Base-by-base conservation (phyloP, 1,139 yeast genomes). In the Candida glucosophila region DNA sequence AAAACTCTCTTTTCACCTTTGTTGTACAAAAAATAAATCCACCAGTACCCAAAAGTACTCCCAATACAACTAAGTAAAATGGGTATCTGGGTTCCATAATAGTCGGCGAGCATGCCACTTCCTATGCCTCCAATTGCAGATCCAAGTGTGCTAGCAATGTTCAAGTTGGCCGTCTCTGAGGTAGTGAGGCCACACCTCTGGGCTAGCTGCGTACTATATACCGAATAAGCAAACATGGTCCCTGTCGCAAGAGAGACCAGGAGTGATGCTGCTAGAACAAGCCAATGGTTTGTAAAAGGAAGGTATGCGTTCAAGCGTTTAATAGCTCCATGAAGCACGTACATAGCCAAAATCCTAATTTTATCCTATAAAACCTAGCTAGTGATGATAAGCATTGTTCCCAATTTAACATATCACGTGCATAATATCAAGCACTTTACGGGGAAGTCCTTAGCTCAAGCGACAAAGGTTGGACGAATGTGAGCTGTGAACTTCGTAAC, bases 211-310 rank as follows among this genome's bases (percentile, higher is more conserved):
- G 88, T 88, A 3, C 83, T 73, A 44, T 74, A 80, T 9, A 73
- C 72, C 1, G 88, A 81, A 43, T 74, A 80, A 13, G 77, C 53
- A 42, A 78, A 79, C 0, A 83, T 81, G 1, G 88, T 77, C 1
- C 90, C 88, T 3, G 85, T 47, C 1, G 62, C 68, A 24, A 64
- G 36, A 1, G 65, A 49, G 16, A 63, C 55, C 20, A 60, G 44
- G n/a, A 60, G 43, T 9, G 57, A 29, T 6, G 20, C 9, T 9
- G 22, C 17, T 9, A 29, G 33, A 5, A 40, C 37, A n/a, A 45
- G 29, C 58, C 58, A 52, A 23, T 40, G 50, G 29, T 50, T 52
- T 2, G 58, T 52, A 10, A 31, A 19, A 2, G 58, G 58, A 7
- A 52, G 38, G 25, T 39, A 44, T 15, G 27, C 23, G 26, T 52